A percentile compares a stretch with the other conserved stretches of the same genome.
Evolutionary conservation across 2,329 filamentous ascomycete genomes (phyloP).

Genomic region (Colletotrichum liriopes): DNA sequence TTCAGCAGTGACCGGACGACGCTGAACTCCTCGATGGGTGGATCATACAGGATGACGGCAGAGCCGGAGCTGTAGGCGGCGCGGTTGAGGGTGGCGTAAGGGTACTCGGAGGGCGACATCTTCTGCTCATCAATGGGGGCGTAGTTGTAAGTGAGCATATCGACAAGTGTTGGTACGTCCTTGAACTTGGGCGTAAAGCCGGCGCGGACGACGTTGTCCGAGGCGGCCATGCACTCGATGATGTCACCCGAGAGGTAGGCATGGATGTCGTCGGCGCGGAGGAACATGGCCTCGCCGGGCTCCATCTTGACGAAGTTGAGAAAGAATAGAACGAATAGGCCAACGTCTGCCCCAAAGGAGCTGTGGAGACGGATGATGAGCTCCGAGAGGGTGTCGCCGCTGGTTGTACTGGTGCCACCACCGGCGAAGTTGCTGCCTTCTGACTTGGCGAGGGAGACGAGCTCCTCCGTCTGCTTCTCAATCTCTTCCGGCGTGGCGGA

Average conservation of each 20-base stretch:
- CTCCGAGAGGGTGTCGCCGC: slow-evolving; percentile 80
- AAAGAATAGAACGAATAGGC: slow-evolving; percentile 96
- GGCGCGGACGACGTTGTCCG: slow-evolving; percentile 98
- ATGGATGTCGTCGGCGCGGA: slow-evolving; percentile 97
- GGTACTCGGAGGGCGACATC: slow-evolving; percentile 88
- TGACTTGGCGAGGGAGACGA: slow-evolving; percentile 79
- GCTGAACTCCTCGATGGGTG: slow-evolving; percentile 96
- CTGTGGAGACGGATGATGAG: slow-evolving; percentile 83
- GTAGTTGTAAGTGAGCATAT: slow-evolving; percentile 95
- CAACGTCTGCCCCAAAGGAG: slow-evolving; percentile 92
- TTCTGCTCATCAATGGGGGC: slow-evolving; percentile 96
- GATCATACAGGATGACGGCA: slow-evolving; percentile 85
- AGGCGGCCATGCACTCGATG: slow-evolving; percentile 98
- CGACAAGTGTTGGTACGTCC: slow-evolving; percentile 89
- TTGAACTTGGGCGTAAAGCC: slow-evolving; percentile 99
- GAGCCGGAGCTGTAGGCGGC: slow-evolving; percentile 85
- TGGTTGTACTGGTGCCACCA: slow-evolving; percentile 77
- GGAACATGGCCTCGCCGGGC: slow-evolving; percentile 94
- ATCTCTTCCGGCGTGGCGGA: slow-evolving; percentile 75
- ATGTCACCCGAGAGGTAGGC: slow-evolving; percentile 95
- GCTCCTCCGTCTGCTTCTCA: slow-evolving; percentile 74
- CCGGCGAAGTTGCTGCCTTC: slow-evolving; percentile 80
- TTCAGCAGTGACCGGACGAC: slow-evolving; percentile 87
- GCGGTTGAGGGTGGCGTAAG: slow-evolving; percentile 87
- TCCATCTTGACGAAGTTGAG: slow-evolving; percentile 93